Evolutionary conservation across 805 yeast species (phyloP), one percentile per base, ranked within the genome.

Genomic region (Saturnispora silvae): DNA sequence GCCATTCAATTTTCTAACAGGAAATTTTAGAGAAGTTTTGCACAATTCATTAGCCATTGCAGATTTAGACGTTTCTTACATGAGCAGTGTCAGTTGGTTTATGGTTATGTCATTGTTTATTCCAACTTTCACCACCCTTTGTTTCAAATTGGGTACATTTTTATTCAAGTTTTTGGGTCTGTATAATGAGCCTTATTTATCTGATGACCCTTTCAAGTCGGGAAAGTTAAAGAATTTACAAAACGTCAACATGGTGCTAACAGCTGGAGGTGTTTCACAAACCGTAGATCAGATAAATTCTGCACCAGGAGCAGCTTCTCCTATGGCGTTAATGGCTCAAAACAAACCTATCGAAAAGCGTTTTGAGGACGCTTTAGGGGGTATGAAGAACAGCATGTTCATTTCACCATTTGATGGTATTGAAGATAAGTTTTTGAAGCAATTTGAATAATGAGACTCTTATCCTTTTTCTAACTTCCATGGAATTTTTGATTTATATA

Each of bases 21-120:
- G 77, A 23, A 77, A 87, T 42, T 92, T 92, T 65, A 92, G 92
- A 57, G 73, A 81, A 41, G 87, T 92, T 94, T 61, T 92, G 30
- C 98, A 92, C 59, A 74, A 72, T 20, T 95, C 96, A 6, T 80
- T 92, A 11, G 70, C 67, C 40, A 86, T 97, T 1, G 68, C 78
- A 1, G 94, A 89, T 50, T 64, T 92, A 40, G 92, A 87, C 53
- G 95, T 79, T 7, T 65, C 94, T 20, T 92, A 95, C 75, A 97
- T 92, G 14, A 79, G 92, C 26, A 77, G 95, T 3, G 80, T 92
- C 16, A 85, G 96, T 4, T 92, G 97, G 97, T 92, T 89, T 56
- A 83, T 92, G 56, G 81, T 89, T 37, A 82, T 85, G 38, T 72
- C 85, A 43, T 57, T 87, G 35, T 97, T 97, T 20, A 67, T 92